Evolutionary conservation across 345 rosid species (phyloP).

Genomic region (Combretum micranthum): DNA sequence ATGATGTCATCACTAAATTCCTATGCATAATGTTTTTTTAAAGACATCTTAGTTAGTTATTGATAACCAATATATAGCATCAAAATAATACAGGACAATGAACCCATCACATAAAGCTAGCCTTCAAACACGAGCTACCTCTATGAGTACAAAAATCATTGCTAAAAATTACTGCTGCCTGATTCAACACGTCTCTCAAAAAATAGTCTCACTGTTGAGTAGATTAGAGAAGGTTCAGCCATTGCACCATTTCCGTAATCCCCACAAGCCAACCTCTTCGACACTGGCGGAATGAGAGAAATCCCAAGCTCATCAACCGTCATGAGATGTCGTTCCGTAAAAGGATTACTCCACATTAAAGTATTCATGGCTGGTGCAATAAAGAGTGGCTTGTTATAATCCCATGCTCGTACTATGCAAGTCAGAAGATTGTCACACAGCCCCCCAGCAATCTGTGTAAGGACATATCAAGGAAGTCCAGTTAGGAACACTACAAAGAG

Average conservation of each 20-base stretch:
- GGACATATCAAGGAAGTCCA: background rate
- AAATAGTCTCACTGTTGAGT: conserved; percentile 69
- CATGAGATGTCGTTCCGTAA: conserved; percentile 80
- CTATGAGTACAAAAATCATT: background rate
- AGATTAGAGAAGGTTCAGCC: conserved; percentile 82
- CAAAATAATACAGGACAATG: too few relatives aligned
- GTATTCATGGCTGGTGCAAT: conserved; percentile 91
- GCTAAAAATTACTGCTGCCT: conserved; percentile 12
- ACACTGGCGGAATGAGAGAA: conserved; percentile 72
- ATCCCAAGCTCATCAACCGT: conserved; percentile 81
- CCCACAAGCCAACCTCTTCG: conserved; percentile 83
- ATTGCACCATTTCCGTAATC: conserved; percentile 87
- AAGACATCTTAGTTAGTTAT: too few relatives aligned
- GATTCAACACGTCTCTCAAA: conserved; percentile 47
- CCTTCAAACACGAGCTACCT: too few relatives aligned
- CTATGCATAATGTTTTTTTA: too few relatives aligned
- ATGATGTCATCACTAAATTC: too few relatives aligned
- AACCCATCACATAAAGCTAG: too few relatives aligned
- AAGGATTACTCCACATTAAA: conserved; percentile 90
- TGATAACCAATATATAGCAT: too few relatives aligned
- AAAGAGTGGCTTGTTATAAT: conserved; percentile 68
- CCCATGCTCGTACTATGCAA: conserved; percentile 91
- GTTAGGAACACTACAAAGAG: too few relatives aligned
- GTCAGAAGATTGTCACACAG: conserved; percentile 85
- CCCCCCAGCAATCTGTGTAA: conserved; percentile 83